Evolutionary conservation across 2,329 filamentous ascomycete species (phyloP), one percentile per base, ranked within the genome.

Genomic region (Phialophora chinensis): DNA sequence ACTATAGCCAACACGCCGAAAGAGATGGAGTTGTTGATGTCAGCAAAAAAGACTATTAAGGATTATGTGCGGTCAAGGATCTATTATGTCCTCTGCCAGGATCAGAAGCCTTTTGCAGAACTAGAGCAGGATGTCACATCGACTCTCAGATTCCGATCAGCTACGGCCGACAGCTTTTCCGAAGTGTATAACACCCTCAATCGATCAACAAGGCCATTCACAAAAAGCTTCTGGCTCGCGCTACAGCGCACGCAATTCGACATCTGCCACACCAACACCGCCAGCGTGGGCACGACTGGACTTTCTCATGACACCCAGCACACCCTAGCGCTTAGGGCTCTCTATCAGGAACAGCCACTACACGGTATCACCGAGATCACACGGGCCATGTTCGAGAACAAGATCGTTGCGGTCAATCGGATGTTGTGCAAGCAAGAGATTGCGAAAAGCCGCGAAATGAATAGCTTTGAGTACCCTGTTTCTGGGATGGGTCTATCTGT

Each of bases 31-130:
- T n/a, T 66, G 29, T 65, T 75, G 6, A 27, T 65, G 4, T 17
- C 62, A 2, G 66, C 79, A 12, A 69, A 74, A 14, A 27, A 25
- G 2, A 60, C 57, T 7, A 61, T 79, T 49, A 78, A 77, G 65
- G 69, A 73, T 12, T 79, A 71, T 57, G 66, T 79, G 44, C 74
- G 77, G 25, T 66, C 66, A n/a, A 69, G 64, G 11, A 74, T 80
- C 42, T 75, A 75, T 14, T 52, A 65, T n/a, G 44, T 70, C 10
- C 61, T 71, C 35, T 75, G 31, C 66, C 64, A 63, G 50, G 59
- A 63, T 49, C 62, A 67, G 10, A 20, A 27, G 6, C 10, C 4
- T 8, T 59, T 61, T 17, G 25, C 25, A 6, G 58, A 63, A 20
- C 55, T 67, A 10, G 66, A 71, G 49, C 14, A 17, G 14, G 4